These are phyloP conservation scores for Penicillium goetzii DNA, from an alignment of 495 filamentous ascomycete genomes.

Conservation along the genomic window DNA sequence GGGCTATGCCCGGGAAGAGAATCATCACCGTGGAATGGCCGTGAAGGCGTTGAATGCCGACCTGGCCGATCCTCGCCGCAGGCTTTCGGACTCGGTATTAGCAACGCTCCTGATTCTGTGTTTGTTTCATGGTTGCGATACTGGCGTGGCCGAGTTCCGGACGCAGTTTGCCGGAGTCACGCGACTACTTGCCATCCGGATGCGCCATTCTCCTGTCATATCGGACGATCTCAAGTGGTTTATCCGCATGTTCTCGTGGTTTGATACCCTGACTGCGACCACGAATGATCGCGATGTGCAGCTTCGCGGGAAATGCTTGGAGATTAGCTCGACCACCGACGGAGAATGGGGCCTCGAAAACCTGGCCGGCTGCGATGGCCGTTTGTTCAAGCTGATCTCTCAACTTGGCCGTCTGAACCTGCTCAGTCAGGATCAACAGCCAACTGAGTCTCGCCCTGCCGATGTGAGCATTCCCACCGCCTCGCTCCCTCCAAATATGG, in stretches of 20 bases:
- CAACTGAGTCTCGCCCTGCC: slow-evolving; percentile 35
- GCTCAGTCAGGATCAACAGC: slow-evolving; percentile 75
- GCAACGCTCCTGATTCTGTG: slow-evolving; percentile 88
- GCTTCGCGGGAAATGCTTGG: slow-evolving; percentile 69
- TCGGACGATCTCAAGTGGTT: slow-evolving; percentile 83
- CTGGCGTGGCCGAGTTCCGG: slow-evolving; percentile 86
- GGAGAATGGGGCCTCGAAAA: slow-evolving; percentile 84
- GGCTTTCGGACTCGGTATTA: slow-evolving; percentile 83
- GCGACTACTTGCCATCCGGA: slow-evolving; percentile 82
- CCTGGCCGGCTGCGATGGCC: slow-evolving; percentile 81
- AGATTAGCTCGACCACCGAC: slow-evolving; percentile 65
- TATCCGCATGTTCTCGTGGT: slow-evolving; percentile 94
- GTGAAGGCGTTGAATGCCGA: slow-evolving; percentile 83
- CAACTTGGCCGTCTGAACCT: slow-evolving; percentile 84
- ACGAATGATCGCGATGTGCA: slow-evolving; percentile 94
- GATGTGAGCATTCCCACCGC: slow-evolving; percentile 39
- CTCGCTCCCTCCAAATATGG: slow-evolving; percentile 46
- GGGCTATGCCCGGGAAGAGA: slow-evolving; percentile 66
- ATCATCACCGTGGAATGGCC: slow-evolving; percentile 77
- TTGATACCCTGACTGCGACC: slow-evolving; percentile 90
- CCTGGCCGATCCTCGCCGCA: slow-evolving; percentile 71
- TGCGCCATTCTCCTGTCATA: slow-evolving; percentile 59
- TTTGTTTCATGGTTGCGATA: slow-evolving; percentile 92
- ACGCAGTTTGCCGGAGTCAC: slow-evolving; percentile 94
- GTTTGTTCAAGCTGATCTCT: slow-evolving; percentile 76